Percentiles rank a stretch among this genome's conserved stretches.
Evolutionary conservation across 805 yeast genomes (phyloP).

Genomic region (Candida pseudoglaebosa): DNA sequence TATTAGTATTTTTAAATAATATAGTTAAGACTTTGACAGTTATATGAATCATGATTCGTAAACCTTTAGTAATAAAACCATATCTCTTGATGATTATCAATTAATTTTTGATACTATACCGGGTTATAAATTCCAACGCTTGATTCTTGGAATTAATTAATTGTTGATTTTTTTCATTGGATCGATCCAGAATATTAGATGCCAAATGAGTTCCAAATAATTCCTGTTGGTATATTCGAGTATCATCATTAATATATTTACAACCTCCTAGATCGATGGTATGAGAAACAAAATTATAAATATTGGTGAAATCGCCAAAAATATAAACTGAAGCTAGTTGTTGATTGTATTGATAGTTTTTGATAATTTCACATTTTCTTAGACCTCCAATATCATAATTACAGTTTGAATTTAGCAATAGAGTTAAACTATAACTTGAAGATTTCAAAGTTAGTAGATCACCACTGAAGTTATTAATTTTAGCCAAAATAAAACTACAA

Average conservation of each 20-base stretch:
- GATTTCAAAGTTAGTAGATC: conserved; percentile 31
- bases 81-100: no score
- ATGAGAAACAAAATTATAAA: conserved; percentile 12
- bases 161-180: conserved; percentile 11
- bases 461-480: conserved; percentile 22
- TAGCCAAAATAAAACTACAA: conserved; percentile 23
- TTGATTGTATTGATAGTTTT: conserved; percentile 6
- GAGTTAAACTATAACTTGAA: conserved; percentile 19
- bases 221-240: conserved; percentile 11
- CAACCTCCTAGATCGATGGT: conserved; percentile 2
- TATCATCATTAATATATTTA: conserved; percentile 13
- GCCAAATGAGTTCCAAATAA: conserved; percentile 15
- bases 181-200: conserved; percentile 15
- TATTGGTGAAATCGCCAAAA: conserved; percentile 18
- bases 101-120: neutral
- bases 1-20: neutral
- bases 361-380: conserved; percentile 8
- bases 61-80: no score
- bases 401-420: conserved; percentile 6
- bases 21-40: neutral
- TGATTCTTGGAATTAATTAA: conserved; percentile 7
- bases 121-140: conserved; percentile 1
- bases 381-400: conserved; percentile 5
- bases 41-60: neutral
- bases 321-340: conserved; percentile 9